Evolutionary conservation across 2,329 filamentous ascomycete species (phyloP), one percentile per base, ranked within the genome.

Genomic region (Calonectria fujianensis): DNA sequence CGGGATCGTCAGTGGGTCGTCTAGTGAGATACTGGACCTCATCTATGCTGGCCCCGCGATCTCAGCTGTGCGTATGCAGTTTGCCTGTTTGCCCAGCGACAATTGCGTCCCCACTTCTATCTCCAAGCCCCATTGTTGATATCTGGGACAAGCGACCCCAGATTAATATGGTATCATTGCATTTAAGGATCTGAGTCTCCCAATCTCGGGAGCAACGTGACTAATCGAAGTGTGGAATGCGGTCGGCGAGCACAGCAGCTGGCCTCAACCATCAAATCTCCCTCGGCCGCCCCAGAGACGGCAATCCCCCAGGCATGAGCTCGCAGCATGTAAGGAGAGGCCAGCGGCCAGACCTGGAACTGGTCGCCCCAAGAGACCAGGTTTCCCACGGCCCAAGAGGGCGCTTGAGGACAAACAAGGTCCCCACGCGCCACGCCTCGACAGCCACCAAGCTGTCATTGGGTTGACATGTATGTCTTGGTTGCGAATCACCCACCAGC

Each of bases 281-380:
- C 61, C 61, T 65, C 29, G 41, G 31, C 41, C 57, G n/a, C 32
- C 39, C 20, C 61, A 50, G 45, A 41, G 37, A 50, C n/a, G 39
- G 61, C 61, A 50, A 65, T 41, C n/a, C 11, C 32, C 8, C 57
- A 41, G 35, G 24, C 5, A 35, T 29, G 35, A n/a, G 41, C 39
- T n/a, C 41, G 39, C 29, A 50, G 29, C 29, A 65, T 20, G 61
- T 32, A 50, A n/a, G 41, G 41, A 50, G 61, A 50, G 18, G 29
- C 4, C 39, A 24, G n/a, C 61, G 31, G 27, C 8, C 41, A 50
- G 61, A 50, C 39, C 39, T 31, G 61, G 39, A 45, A 31, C 39
- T 32, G 61, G 61, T 65, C 61, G 39, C 41, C 61, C 61, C 61
- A 65, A 65, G 61, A 65, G 41, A 50, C 61, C 61, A 65, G 39